phyloP scores from a whole-genome alignment of 2,329 filamentous ascomycete species.

The Mycocentrospora acerina region DNA sequence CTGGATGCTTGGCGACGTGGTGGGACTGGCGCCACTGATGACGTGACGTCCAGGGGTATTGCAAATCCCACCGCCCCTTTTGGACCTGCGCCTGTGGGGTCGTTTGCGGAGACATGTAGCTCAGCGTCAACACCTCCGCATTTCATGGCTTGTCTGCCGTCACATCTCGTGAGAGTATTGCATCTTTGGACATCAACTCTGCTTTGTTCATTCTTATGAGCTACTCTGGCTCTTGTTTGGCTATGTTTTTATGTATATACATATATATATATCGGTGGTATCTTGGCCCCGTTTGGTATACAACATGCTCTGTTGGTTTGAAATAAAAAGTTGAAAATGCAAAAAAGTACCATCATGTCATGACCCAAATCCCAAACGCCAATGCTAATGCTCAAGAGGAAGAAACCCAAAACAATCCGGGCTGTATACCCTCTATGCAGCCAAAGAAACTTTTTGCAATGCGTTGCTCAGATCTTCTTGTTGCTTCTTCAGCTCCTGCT shows the following conservation, averaged over 20 bases:
- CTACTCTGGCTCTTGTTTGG: too few species aligned
- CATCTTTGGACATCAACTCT: too few species aligned
- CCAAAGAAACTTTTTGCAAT: conserved; percentile 32
- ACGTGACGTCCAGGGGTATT: not conserved
- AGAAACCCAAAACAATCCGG: conserved; percentile 17
- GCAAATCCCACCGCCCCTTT: too few species aligned
- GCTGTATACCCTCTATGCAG: conserved; percentile 18
- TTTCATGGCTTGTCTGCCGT: too few species aligned
- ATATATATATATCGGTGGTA: conserved; percentile 15
- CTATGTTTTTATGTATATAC: conserved; percentile 7
- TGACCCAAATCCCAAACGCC: conserved; percentile 38
- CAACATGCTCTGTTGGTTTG: too few species aligned
- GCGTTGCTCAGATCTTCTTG: conserved; percentile 38
- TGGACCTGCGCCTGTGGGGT: too few species aligned
- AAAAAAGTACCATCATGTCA: conserved; percentile 4
- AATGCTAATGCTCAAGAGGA: conserved; percentile 41
- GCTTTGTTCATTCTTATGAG: conserved; percentile 3
- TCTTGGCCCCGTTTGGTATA: conserved; percentile 23
- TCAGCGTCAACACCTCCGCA: too few species aligned
- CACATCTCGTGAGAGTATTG: too few species aligned
- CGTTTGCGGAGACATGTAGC: too few species aligned
- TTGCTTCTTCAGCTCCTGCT: conserved; percentile 66
- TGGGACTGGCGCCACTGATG: conserved; percentile 1
- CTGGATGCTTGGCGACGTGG: conserved; percentile 14
- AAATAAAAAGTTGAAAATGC: too few species aligned